Base-by-base conservation (phyloP, 306 rosid genomes). In the Citrullus amarus region DNA sequence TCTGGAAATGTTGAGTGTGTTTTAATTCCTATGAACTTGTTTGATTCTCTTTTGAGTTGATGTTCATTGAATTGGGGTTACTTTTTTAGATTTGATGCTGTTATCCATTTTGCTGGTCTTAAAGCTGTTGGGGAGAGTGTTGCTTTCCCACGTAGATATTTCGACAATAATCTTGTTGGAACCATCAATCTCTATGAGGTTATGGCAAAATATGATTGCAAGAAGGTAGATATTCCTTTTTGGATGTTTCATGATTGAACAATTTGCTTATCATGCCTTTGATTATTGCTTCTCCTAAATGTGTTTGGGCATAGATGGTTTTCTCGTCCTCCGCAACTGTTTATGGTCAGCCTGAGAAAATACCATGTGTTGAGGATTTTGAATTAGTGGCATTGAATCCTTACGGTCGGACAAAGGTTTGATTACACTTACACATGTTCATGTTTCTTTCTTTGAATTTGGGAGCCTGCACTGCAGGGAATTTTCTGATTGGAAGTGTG, bases 261-360 rank as follows among this genome's bases (percentile, higher is more conserved):
- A 25, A 28, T 48, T 71, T 71, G 14, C 56, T 71, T 48, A 3
- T 22, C 0, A 6, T 48, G 59, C 22, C 50, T 69, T 53, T 71
- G 22, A 22, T 48, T 71, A 44, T 59, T 41, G 41, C 13, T 73
- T n/a, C 11, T 81, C 46, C n/a, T 81, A 15, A 36, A 67, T 76
- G 57, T 80, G 44, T 84, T 12, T 81, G 22, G 12, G 9, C 41
- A 17, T 71, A 95, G 96, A 89, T 92, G 96, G 98, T 92, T 86
- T 95, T 92, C 85, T 95, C 98, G 55, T 92, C 98, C 34, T 92
- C 97, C 18, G 91, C 97, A 79, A 92, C 97, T 25, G 97, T 95
- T 57, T 95, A 95, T 76, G 98, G 97, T 48, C 97, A 95, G 85
- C 98, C 97, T 60, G 90, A 91, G 67, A 88, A 88, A 76, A 86